phyloP scores from a whole-genome alignment of 2,329 filamentous ascomycete species.

The Kalmusia sp. region DNA sequence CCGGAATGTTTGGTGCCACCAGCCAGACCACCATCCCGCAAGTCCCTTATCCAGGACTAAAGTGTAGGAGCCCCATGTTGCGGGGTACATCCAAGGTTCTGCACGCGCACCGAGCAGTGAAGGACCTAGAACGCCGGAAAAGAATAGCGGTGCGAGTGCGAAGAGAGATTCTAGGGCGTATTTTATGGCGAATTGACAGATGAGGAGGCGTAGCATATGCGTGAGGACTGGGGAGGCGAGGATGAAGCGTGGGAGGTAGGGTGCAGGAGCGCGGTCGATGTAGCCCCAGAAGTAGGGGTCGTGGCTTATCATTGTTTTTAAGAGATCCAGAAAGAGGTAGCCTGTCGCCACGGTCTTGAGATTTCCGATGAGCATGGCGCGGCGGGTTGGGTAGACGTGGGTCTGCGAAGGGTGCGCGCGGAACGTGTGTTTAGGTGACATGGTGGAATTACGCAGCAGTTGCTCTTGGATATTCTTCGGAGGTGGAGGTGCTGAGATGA shows the following conservation, averaged over 20 bases:
- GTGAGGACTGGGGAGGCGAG: conserved; percentile 55
- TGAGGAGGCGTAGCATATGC: conserved; percentile 62
- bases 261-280: conserved; percentile 49
- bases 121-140: conserved; percentile 64
- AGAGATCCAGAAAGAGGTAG: conserved; percentile 73
- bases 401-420: conserved; percentile 43
- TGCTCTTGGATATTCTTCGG: conserved; percentile 50
- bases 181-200: conserved; percentile 65
- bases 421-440: conserved; percentile 26
- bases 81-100: conserved; percentile 67
- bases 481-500: conserved; percentile 55
- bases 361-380: conserved; percentile 42
- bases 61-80: conserved; percentile 61
- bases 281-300: conserved; percentile 79
- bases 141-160: conserved; percentile 66
- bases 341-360: conserved; percentile 55
- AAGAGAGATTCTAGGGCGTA: conserved; percentile 68
- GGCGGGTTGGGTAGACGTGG: conserved; percentile 42
- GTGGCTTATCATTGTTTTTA: conserved; percentile 72
- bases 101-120: conserved; percentile 66
- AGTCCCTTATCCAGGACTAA: conserved; percentile 73
- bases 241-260: conserved; percentile 52
- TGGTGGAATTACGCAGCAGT: conserved; percentile 37
- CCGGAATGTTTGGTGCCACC: conserved; percentile 93
- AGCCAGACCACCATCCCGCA: conserved; percentile 80